These are phyloP conservation scores for Chondrus crispus DNA, from an alignment of 23 red algal genomes.

Conservation along the genomic window DNA sequence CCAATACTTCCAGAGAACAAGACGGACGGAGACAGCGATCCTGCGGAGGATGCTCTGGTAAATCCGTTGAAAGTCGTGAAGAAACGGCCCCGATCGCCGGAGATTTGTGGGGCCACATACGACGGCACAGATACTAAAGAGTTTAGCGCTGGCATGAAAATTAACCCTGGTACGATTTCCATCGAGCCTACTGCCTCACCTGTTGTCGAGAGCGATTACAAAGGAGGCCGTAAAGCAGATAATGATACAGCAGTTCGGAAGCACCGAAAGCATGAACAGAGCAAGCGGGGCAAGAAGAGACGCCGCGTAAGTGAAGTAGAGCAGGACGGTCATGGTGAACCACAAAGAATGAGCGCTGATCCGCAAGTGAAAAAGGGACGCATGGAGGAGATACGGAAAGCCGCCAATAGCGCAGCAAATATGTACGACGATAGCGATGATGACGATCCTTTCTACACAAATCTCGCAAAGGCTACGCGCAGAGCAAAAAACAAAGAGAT, in stretches of 20 bases:
- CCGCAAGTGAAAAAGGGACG: conserved; percentile 5
- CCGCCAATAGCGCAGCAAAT: neutral
- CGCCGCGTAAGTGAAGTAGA: too few relatives aligned
- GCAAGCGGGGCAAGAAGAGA: neutral
- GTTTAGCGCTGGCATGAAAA: neutral
- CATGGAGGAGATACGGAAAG: conserved; percentile 6
- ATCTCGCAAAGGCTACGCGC: neutral
- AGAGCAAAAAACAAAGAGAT: neutral
- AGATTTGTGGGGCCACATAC: conserved; percentile 36
- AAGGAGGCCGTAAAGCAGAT: neutral
- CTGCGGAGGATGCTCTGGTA: neutral
- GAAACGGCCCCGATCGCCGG: neutral
- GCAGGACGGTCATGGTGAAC: too few relatives aligned
- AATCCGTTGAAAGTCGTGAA: neutral
- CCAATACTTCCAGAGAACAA: neutral
- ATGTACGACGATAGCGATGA: neutral
- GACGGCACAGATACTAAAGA: conserved; percentile 48
- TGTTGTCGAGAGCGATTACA: neutral
- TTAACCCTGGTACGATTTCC: neutral
- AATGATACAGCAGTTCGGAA: neutral
- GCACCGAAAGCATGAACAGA: too few relatives aligned
- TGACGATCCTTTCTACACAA: conserved; percentile 30
- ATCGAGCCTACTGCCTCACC: neutral
- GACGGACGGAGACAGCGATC: neutral
- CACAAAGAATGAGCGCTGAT: too few relatives aligned